Percentiles rank a stretch among this genome's conserved stretches.
Evolutionary conservation across 768 basidiomycete genomes (phyloP).

Genomic region (Crucibulum laeve): DNA sequence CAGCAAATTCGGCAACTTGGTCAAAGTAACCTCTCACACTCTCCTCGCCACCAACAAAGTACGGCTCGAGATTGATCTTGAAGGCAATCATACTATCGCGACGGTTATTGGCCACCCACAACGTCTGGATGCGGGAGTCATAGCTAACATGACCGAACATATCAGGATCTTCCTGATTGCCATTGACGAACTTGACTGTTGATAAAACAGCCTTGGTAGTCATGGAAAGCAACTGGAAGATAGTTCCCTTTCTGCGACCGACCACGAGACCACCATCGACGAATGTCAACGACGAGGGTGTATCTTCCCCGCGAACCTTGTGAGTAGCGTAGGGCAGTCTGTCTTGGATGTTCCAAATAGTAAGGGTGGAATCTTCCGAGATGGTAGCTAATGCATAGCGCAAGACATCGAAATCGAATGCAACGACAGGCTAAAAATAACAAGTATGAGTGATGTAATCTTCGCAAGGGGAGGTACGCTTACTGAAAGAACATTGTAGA

Average conservation of each 20-base stretch:
- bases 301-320: constrained; percentile 74
- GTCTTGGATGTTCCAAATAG: constrained; percentile 80
- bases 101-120: constrained; percentile 85
- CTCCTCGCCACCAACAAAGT: constrained; percentile 58
- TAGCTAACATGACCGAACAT: constrained; percentile 90
- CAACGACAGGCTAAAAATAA: constrained; percentile 59
- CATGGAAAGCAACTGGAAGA: constrained; percentile 79
- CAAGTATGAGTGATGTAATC: constrained; percentile 4
- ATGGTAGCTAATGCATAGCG: constrained; percentile 79
- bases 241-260: constrained; percentile 79
- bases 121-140: constrained; percentile 78
- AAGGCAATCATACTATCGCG: constrained; percentile 82
- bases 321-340: constrained; percentile 71
- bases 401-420: constrained; percentile 80
- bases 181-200: constrained; percentile 75
- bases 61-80: constrained; percentile 66
- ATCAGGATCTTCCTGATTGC: constrained; percentile 64
- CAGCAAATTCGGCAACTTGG: constrained; percentile 78
- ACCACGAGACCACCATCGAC: constrained; percentile 84
- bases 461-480: constrained; percentile 18
- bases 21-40: constrained; percentile 65
- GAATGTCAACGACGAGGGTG: constrained; percentile 80
- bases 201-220: constrained; percentile 71
- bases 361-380: constrained; percentile 76
- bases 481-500: constrained; percentile 69